Evolutionary conservation across 2,329 filamentous ascomycete species (phyloP).

Genomic region (Colletotrichum cordylinicola): DNA sequence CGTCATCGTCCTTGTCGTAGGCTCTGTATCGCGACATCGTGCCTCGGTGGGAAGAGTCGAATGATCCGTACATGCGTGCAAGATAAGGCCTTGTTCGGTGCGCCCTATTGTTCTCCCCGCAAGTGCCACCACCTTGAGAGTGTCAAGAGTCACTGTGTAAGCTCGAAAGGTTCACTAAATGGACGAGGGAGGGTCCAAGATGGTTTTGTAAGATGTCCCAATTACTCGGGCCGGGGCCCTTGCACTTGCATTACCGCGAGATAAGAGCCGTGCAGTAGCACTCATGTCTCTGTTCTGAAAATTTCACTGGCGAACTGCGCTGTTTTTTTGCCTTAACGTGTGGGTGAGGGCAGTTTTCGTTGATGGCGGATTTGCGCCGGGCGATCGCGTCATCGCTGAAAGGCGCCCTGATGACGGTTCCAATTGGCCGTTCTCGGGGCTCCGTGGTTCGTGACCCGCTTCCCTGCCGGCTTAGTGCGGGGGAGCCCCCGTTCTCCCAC

Average conservation of each 20-base stretch:
- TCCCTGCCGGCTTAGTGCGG: neutral
- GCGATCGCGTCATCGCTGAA: constrained; percentile 16
- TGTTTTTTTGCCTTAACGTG: neutral
- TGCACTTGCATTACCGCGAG: constrained; percentile 8
- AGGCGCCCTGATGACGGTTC: neutral
- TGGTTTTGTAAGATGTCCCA: neutral
- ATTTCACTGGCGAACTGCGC: neutral
- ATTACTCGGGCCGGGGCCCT: neutral
- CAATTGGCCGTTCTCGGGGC: constrained; percentile 7
- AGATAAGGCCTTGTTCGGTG: neutral
- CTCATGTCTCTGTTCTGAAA: neutral
- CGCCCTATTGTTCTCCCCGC: neutral
- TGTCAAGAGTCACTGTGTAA: neutral
- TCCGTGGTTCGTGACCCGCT: constrained; percentile 1
- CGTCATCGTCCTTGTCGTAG: constrained; percentile 12
- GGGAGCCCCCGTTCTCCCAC: neutral
- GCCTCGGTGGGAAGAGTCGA: neutral
- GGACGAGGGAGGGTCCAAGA: neutral
- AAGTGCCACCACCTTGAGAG: neutral
- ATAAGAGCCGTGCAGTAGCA: neutral
- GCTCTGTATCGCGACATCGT: constrained; percentile 12
- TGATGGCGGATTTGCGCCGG: constrained; percentile 18
- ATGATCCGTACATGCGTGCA: neutral
- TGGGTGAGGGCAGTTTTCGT: neutral
- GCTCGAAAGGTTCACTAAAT: neutral